Base-by-base conservation (phyloP, 768 basidiomycete genomes). In the Chlorophyllum brunneum region DNA sequence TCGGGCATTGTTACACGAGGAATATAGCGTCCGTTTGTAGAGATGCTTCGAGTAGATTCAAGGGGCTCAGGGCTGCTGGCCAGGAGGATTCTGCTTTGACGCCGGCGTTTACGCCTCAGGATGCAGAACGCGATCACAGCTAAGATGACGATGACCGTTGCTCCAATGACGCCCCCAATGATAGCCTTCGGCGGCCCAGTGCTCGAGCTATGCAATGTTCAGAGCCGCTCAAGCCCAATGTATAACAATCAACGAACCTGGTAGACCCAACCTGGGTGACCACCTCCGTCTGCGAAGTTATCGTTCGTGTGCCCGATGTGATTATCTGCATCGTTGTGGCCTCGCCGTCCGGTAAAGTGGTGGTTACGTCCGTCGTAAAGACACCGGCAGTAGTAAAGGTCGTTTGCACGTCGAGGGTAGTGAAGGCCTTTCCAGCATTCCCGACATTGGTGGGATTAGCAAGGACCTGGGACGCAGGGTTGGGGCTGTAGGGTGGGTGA, bases 151-250 rank as follows among this genome's bases (percentile, higher is more conserved):
- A 52, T 37, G 20, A 44, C 42, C 3, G 42, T 26, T 5, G 51
- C 51, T 27, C 16, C 51, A 13, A 52, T 52, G 5, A 52, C 51
- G 27, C 51, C 51, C 29, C 51, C 51, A 26, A 52, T 37, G 10
- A 52, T 44, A 8, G 30, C 26, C 16, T 18, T 30, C 5, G 51
- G 27, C 7, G 51, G 51, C 5, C 51, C 42, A 30, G 31, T 11
- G 1, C 10, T 15, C 24, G 51, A 43, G 7, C 50, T 48, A 20
- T 11, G n/a, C n/a, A n/a, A n/a, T n/a, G n/a, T n/a, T n/a, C n/a
- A n/a, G n/a, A n/a, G n/a, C n/a, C n/a, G n/a, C n/a, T n/a, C n/a
- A n/a, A n/a, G n/a, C n/a, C n/a, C 23, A 30, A 31, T 29, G 37
- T 36, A 50, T 39, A 37, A n/a, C n/a, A n/a, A n/a, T n/a, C n/a